Percentiles rank a stretch among this genome's conserved stretches.
Evolutionary conservation across 2,329 filamentous ascomycete genomes (phyloP).

Genomic region (Ascochyta clinopodiicola): DNA sequence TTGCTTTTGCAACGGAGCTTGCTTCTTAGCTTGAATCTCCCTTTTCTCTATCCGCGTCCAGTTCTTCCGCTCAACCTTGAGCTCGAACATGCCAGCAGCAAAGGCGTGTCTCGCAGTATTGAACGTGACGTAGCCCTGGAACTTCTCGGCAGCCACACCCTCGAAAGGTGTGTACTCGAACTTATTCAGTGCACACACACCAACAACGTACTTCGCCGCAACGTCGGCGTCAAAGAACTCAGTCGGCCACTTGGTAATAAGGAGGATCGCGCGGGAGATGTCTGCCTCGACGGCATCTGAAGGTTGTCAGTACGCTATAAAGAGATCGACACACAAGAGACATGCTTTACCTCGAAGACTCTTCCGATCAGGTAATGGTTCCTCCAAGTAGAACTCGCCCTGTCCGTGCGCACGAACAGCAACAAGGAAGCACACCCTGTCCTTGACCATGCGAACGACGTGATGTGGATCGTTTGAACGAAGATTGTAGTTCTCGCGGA

Average conservation of each 20-base stretch:
- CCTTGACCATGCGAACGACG: background rate
- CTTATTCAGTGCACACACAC: background rate
- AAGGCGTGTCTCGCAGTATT: constrained; percentile 1
- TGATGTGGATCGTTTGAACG: background rate
- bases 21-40: background rate
- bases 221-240: background rate
- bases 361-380: background rate
- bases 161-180: constrained; percentile 1
- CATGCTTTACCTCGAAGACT: background rate
- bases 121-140: constrained; percentile 3
- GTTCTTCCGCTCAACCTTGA: background rate
- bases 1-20: background rate
- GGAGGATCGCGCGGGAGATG: background rate
- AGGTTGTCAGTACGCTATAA: background rate
- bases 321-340: background rate
- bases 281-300: constrained; percentile 6
- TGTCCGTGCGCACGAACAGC: constrained; percentile 14
- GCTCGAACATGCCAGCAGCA: background rate
- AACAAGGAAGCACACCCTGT: constrained; percentile 13
- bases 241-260: background rate
- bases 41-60: background rate
- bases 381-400: constrained; percentile 18
- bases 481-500: background rate
- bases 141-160: background rate
- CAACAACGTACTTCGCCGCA: constrained; percentile 1